A percentile compares a stretch with the other conserved stretches of the same genome.
These are phyloP conservation scores for Ascochyta pisi DNA, from an alignment of 2,329 filamentous ascomycete species.

Conservation along the genomic window DNA sequence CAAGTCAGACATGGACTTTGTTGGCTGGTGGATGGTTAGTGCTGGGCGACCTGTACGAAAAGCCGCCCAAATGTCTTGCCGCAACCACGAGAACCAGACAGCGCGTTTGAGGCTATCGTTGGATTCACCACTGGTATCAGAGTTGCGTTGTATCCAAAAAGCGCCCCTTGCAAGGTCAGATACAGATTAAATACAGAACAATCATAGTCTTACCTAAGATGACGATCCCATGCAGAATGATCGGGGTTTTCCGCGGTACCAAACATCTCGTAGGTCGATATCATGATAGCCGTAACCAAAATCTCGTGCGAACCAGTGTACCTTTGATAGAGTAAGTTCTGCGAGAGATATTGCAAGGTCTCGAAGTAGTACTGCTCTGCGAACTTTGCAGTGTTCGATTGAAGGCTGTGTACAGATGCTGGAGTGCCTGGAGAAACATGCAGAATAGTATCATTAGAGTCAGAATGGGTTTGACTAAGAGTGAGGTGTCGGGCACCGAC, in stretches of 20 bases:
- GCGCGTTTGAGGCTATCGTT: conserved; percentile 61
- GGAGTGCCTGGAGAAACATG: conserved; percentile 33
- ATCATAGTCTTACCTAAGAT: conserved; percentile 54
- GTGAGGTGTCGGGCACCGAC: conserved; percentile 60
- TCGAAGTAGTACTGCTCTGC: conserved; percentile 65
- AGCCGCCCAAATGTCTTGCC: conserved; percentile 70
- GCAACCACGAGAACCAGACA: conserved; percentile 71
- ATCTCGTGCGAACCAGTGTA: conserved; percentile 66
- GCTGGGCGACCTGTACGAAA: conserved; percentile 64
- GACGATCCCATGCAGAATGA: conserved; percentile 64
- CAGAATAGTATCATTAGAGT: conserved; percentile 29
- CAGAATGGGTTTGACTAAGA: conserved; percentile 41
- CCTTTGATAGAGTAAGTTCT: conserved; percentile 63
- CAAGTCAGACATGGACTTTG: conserved; percentile 56
- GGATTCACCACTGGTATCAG: conserved; percentile 65
- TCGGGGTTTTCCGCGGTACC: conserved; percentile 56
- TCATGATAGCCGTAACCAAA: conserved; percentile 64
- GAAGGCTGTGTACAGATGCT: conserved; percentile 19
- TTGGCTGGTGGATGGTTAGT: conserved; percentile 65
- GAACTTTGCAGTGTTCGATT: conserved; percentile 43
- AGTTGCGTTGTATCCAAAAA: conserved; percentile 69
- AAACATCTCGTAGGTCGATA: conserved; percentile 71
- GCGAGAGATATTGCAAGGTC: conserved; percentile 66
- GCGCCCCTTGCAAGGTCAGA: conserved; percentile 52
- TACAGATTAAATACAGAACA: background rate